Evolutionary conservation across 495 filamentous ascomycete genomes (phyloP), one percentile per base, ranked within the genome.

Genomic region (Hypoxylon lienhwacheense): DNA sequence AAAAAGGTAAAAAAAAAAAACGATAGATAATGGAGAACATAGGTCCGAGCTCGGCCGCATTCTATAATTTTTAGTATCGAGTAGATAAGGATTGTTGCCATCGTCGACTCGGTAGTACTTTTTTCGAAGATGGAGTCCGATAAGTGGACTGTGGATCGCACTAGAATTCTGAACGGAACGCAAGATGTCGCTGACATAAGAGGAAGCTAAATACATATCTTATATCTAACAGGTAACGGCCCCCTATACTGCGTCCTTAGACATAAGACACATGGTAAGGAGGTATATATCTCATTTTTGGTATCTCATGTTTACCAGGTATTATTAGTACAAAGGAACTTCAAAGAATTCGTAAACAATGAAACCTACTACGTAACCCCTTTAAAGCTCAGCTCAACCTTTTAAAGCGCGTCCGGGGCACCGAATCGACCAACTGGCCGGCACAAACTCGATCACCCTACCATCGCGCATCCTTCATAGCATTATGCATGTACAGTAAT

Each of bases 91-190:
- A 17, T 39, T 25, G 52, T 47, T 55, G 26, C 50, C 53, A 58
- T 54, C 34, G 43, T 58, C 48, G 22, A 59, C 42, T 58, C 47
- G 53, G 59, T 49, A 62, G 35, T 52, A 42, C 42, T 53, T 31
- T 42, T 46, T 32, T 37, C 46, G 49, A 53, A 46, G 51, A 61
- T 55, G 57, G 57, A 46, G 44, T 50, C 59, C 31, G 63, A 61
- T 55, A 48, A 56, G 61, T 53, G 52, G 60, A 53, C 31, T 35
- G 40, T 47, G 25, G 52, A 53, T 52, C 53, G 22, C 60, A 63
- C 64, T 66, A 66, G 60, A 66, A 55, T 58, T 60, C 40, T 46
- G 14, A 58, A 64, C 60, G 63, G 59, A 52, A 60, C 44, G 17
- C 24, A 28, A 53, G 24, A 34, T 26, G n/a, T n/a, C 25, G 52